Evolutionary conservation across 1,284 basidiomycete genomes (phyloP).

Genomic region (Chondrostereum purpureum): DNA sequence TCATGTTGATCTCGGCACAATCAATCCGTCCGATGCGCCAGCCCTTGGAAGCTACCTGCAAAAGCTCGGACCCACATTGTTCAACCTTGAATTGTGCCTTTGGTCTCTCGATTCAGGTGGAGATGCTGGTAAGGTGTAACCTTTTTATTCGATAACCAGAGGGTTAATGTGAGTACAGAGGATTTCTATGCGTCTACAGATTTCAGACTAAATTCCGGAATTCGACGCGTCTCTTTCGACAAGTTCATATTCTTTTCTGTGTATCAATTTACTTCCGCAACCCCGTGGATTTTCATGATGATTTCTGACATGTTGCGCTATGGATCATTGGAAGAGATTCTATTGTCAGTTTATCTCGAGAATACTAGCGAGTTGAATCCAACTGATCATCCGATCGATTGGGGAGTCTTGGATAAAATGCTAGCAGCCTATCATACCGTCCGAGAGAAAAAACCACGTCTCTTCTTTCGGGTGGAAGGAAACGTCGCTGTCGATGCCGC

Average conservation of each 20-base stretch:
- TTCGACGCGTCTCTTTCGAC: slow-evolving; percentile 9
- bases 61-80: slow-evolving; percentile 11
- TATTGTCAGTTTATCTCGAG: neutral
- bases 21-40: slow-evolving; percentile 15
- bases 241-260: slow-evolving; percentile 6
- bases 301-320: neutral
- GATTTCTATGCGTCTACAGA: slow-evolving; percentile 11
- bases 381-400: neutral
- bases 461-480: too few relatives aligned
- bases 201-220: slow-evolving; percentile 4
- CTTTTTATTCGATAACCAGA: neutral
- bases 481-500: too few relatives aligned
- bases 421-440: too few relatives aligned
- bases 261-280: slow-evolving; percentile 9
- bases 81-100: slow-evolving; percentile 16
- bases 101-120: slow-evolving; percentile 20
- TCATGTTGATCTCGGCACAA: slow-evolving; percentile 16
- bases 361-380: neutral
- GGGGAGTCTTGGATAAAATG: neutral
- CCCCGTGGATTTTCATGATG: slow-evolving; percentile 10
- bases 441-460: too few relatives aligned
- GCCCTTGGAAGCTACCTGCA: slow-evolving; percentile 17
- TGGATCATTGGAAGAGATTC: neutral
- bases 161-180: slow-evolving; percentile 3
- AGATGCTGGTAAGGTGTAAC: slow-evolving; percentile 16